A percentile compares a stretch with the other conserved stretches of the same genome.
These are phyloP conservation scores for Diaporthe eres DNA, from an alignment of 2,329 filamentous ascomycete genomes.

Conservation along the genomic window DNA sequence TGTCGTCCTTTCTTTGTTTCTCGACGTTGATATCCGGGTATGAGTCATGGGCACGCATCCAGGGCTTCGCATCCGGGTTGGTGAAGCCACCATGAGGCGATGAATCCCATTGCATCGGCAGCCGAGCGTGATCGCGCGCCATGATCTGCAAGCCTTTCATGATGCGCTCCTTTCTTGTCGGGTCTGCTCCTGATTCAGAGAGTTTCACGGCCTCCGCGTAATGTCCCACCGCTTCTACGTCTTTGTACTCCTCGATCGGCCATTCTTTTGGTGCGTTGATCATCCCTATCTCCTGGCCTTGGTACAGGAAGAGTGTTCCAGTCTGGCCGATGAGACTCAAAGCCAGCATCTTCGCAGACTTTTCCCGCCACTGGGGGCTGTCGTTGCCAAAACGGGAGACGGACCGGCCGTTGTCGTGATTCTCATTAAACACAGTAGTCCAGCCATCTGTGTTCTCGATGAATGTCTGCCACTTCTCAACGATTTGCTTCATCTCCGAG, in stretches of 20 bases:
- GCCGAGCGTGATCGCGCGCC: conserved; percentile 74
- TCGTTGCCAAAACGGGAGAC: conserved; percentile 68
- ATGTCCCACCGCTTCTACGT: conserved; percentile 67
- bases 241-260: conserved; percentile 67
- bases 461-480: conserved; percentile 64
- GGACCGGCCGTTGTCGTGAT: conserved; percentile 73
- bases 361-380: conserved; percentile 57
- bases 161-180: conserved; percentile 59
- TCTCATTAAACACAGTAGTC: conserved; percentile 74
- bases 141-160: conserved; percentile 62
- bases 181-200: conserved; percentile 48
- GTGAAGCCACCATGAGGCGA: conserved; percentile 74
- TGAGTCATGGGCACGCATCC: conserved; percentile 77
- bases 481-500: conserved; percentile 58
- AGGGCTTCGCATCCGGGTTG: conserved; percentile 60
- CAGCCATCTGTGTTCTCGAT: conserved; percentile 66
- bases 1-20: conserved; percentile 58
- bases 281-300: conserved; percentile 75
- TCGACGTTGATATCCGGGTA: conserved; percentile 70
- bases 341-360: conserved; percentile 67
- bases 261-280: conserved; percentile 66
- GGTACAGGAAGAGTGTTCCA: conserved; percentile 71
- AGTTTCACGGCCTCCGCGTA: conserved; percentile 59
- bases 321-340: conserved; percentile 63
- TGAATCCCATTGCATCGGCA: conserved; percentile 77